Base-by-base conservation (phyloP, 148 eudicot species). In the Polygonum maritimum region DNA sequence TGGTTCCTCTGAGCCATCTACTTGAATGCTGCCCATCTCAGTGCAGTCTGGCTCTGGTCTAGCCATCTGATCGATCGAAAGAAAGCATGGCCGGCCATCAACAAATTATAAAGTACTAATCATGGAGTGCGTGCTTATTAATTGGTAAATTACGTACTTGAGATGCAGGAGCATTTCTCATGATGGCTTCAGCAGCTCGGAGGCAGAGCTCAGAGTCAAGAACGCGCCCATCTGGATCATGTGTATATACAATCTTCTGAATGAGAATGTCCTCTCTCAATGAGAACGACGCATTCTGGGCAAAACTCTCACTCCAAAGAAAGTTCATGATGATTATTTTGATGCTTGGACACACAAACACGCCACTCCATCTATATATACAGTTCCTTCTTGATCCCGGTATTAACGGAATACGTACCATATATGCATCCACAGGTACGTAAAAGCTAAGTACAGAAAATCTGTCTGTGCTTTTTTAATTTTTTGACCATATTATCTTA, bases 201-300 rank as follows among this genome's bases (percentile, higher is more conserved):
- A 92, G 90, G 82, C 89, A 71, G 69, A 83, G 69, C 80, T 83
- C 83, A 36, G 87, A 77, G 75, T 92, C 91, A 60, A 88, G 79
- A 1, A 39, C 77, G 39, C 80, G 82, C 14, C 84, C 90, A 52
- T 87, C 92, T 13, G 90, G 90, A 74, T 89, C 86, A 78, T 92
- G 97, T 57, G 85, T 83, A 58, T 87, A 82, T 7, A 82, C 76
- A 49, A 87, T 87, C 72, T 79, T 80, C 81, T 79, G 78, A 49
- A 87, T 81, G n/a, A 86, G 80, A 65, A 82, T 76, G 52, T 89
- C 90, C 7, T 82, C 84, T 72, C 80, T 84, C 0, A 73, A 31
- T 5, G 79, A 78, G 10, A 71, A 57, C 10, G 84, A 79, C 3
- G 71, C 73, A 65, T 73, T 54, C 74, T 72, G 49, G 18, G 47